Conservation (phyloP, 352 stramenopile species). For the Phytophthora aleatoria region DNA sequence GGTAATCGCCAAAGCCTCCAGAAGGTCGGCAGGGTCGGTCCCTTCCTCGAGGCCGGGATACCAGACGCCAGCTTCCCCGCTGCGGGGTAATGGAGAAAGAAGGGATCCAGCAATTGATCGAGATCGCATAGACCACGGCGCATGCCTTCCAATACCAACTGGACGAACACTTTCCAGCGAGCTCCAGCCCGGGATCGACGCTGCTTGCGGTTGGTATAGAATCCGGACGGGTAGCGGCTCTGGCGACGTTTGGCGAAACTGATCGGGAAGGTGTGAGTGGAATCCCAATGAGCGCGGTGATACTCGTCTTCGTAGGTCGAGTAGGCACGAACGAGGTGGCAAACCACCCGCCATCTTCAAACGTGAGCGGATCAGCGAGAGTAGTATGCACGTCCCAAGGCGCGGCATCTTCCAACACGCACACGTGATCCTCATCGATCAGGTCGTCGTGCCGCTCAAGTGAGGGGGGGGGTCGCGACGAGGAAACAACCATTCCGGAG, state of each 20-base stretch:
- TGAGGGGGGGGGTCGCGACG: no score
- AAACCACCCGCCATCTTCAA: not conserved
- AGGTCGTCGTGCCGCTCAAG: no score
- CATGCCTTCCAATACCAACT: not conserved
- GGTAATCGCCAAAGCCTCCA: not conserved
- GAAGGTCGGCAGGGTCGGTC: not conserved
- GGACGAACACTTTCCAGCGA: slow-evolving; percentile 1
- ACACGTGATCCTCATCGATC: no score
- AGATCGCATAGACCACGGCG: not conserved
- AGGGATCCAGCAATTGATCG: slow-evolving; percentile 1
- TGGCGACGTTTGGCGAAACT: not conserved
- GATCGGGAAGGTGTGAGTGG: not conserved
- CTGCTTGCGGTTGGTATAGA: not conserved
- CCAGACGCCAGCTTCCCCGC: not conserved
- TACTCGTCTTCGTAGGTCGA: not conserved
- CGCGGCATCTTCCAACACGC: no score
- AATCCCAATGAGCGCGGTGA: not conserved
- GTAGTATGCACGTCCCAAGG: not conserved
- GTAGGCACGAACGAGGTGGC: not conserved
- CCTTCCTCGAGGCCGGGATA: not conserved
- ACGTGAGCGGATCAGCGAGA: not conserved
- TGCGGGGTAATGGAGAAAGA: not conserved
- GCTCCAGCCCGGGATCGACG: not conserved
- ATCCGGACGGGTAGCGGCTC: not conserved
- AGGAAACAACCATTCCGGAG: no score